Evolutionary conservation across 768 basidiomycete species (phyloP).

Genomic region (Tephrocybe sp.): DNA sequence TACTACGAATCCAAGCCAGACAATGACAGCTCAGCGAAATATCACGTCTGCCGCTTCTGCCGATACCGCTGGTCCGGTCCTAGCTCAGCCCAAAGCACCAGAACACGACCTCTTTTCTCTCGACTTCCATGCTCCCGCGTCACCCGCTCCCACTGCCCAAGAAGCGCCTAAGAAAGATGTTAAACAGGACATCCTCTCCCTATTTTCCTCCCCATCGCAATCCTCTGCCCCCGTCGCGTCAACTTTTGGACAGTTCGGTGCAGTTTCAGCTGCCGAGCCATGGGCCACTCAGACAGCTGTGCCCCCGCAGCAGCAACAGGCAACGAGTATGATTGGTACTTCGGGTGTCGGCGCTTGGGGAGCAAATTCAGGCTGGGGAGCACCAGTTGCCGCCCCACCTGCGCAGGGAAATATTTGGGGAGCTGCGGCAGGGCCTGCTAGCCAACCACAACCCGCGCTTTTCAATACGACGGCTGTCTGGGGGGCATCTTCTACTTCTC

Average conservation of each 20-base stretch:
- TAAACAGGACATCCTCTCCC: conserved; percentile 83
- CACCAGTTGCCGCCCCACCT: conserved; percentile 29
- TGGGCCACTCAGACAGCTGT: conserved; percentile 28
- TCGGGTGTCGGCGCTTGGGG: conserved; percentile 66
- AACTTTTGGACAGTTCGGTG: conserved; percentile 36
- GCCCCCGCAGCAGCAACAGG: conserved; percentile 20
- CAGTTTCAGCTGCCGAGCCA: conserved; percentile 22
- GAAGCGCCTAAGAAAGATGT: conserved; percentile 61
- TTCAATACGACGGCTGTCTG: conserved; percentile 62
- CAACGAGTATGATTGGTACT: conserved; percentile 55
- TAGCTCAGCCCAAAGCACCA: conserved; percentile 30
- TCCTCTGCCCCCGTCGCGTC: conserved; percentile 29
- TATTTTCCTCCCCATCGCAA: conserved; percentile 59
- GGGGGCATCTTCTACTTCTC: conserved; percentile 39
- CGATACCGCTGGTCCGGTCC: conserved; percentile 25
- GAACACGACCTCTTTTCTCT: conserved; percentile 78
- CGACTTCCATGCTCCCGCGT: conserved; percentile 74
- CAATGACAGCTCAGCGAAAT: conserved; percentile 13
- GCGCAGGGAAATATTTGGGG: conserved; percentile 44
- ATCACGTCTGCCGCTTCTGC: conserved; percentile 18
- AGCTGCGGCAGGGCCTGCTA: conserved; percentile 19
- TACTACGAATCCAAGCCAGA: conserved; percentile 11
- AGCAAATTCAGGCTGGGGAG: conserved; percentile 61
- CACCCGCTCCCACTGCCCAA: conserved; percentile 25
- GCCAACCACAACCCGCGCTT: conserved; percentile 32